A percentile compares a stretch with the other conserved stretches of the same genome.
phyloP scores from a whole-genome alignment of 495 filamentous ascomycete species.

The Amorphotheca resinae region DNA sequence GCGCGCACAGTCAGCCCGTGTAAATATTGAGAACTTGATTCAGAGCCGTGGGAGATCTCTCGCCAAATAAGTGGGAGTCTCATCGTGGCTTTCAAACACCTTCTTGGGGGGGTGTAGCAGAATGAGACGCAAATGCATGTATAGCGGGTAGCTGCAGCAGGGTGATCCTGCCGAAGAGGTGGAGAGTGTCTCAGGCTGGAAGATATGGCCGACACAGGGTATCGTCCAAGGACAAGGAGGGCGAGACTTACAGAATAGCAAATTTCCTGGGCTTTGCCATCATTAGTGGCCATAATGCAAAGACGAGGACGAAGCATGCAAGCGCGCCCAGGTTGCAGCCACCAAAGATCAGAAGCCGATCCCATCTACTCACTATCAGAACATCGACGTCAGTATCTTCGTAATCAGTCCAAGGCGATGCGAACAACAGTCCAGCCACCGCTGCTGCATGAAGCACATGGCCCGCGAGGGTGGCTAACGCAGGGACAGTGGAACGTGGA shows the following conservation, averaged over 20 bases:
- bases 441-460: slow-evolving; percentile 16
- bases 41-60: slow-evolving; percentile 1
- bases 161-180: slow-evolving; percentile 9
- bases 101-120: too few relatives aligned
- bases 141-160: slow-evolving; percentile 22
- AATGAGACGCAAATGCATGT: slow-evolving; percentile 4
- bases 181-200: slow-evolving; percentile 9
- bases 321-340: slow-evolving; percentile 85
- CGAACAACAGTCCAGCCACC: slow-evolving; percentile 12
- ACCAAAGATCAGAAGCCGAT: slow-evolving; percentile 81
- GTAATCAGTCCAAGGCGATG: slow-evolving; percentile 6
- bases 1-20: slow-evolving; percentile 13
- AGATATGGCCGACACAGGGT: slow-evolving; percentile 4
- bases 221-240: slow-evolving; percentile 9
- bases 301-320: slow-evolving; percentile 85
- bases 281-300: slow-evolving; percentile 74
- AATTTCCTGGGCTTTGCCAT: slow-evolving; percentile 79
- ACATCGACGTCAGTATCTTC: slow-evolving; percentile 11
- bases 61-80: background rate
- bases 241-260: slow-evolving; percentile 76
- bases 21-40: slow-evolving; percentile 13
- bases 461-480: slow-evolving; percentile 17
- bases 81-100: too few relatives aligned
- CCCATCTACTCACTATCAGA: slow-evolving; percentile 83
- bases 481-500: slow-evolving; percentile 12